phyloP scores from a whole-genome alignment of 1,284 basidiomycete species.

The Ceratobasidium sp. region DNA sequence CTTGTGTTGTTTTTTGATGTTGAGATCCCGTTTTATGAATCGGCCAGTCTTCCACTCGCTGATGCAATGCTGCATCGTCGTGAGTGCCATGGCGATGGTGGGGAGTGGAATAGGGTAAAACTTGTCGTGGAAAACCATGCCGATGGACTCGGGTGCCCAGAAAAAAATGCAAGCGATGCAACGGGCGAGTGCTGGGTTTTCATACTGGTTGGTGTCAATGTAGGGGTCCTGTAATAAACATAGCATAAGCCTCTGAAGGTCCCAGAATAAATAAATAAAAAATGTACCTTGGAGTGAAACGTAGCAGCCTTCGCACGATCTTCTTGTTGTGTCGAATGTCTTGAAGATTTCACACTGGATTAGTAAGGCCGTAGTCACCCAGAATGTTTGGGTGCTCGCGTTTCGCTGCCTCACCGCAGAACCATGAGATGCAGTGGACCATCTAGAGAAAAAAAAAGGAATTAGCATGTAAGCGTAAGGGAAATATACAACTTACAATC shows the following conservation, averaged over 20 bases:
- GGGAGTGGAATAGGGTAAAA: constrained; percentile 14
- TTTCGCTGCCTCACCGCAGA: background rate
- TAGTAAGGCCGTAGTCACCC: no score
- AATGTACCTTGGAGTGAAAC: no score
- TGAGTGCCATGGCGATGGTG: no score
- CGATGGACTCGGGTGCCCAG: constrained; percentile 5
- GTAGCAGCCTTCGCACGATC: background rate
- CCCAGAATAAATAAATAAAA: no score
- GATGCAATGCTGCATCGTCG: no score
- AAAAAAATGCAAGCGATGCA: constrained; percentile 15
- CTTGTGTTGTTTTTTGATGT: background rate
- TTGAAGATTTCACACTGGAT: no score
- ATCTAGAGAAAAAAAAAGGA: background rate
- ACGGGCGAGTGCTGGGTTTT: background rate
- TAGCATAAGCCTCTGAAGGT: no score
- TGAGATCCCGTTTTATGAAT: background rate
- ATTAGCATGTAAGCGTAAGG: background rate
- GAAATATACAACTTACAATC: background rate
- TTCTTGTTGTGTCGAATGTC: background rate
- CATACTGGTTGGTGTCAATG: background rate
- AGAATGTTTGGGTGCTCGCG: background rate
- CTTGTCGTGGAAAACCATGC: constrained; percentile 9
- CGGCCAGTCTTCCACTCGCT: constrained; percentile 11
- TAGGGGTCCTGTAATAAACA: background rate
- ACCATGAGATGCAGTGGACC: constrained; percentile 5